Percentiles rank a stretch among this genome's conserved stretches.
phyloP scores from a whole-genome alignment of 306 rosid species.

The Lagenaria siceraria region DNA sequence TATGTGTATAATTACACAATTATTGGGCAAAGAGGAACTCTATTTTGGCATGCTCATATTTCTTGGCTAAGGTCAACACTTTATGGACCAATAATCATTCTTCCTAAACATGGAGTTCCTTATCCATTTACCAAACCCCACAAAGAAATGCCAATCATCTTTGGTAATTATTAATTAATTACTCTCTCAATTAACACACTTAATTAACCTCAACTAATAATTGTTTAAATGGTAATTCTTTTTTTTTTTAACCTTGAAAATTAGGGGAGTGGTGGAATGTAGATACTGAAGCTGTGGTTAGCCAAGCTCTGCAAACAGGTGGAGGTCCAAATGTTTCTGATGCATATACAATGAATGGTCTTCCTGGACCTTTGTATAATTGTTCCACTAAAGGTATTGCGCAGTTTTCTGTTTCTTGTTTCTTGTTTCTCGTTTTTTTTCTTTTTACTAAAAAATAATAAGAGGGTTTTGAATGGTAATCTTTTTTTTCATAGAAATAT shows the following conservation, averaged over 20 bases:
- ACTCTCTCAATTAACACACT: background rate
- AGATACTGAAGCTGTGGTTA: background rate
- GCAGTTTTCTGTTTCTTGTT: too few species aligned
- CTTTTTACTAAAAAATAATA: background rate
- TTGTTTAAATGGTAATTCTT: too few species aligned
- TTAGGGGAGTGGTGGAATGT: background rate
- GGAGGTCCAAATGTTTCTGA: slow-evolving; percentile 1
- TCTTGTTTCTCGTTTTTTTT: background rate
- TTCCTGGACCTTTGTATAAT: background rate
- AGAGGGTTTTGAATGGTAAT: too few species aligned
- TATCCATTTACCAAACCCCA: slow-evolving; percentile 1
- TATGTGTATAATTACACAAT: background rate
- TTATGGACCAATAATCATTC: background rate
- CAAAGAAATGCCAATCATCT: background rate
- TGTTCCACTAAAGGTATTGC: background rate
- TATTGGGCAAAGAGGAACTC: slow-evolving; percentile 1
- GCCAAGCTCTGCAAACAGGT: background rate
- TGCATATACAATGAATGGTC: background rate
- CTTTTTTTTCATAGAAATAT: too few species aligned
- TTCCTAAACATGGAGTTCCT: slow-evolving; percentile 1
- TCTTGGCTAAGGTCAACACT: background rate
- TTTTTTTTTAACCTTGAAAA: too few species aligned
- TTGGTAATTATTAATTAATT: background rate
- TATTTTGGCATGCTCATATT: background rate
- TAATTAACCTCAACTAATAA: too few species aligned